Base-by-base conservation (phyloP, 2,329 filamentous ascomycete genomes). In the Sporothrix brunneoviolacea region DNA sequence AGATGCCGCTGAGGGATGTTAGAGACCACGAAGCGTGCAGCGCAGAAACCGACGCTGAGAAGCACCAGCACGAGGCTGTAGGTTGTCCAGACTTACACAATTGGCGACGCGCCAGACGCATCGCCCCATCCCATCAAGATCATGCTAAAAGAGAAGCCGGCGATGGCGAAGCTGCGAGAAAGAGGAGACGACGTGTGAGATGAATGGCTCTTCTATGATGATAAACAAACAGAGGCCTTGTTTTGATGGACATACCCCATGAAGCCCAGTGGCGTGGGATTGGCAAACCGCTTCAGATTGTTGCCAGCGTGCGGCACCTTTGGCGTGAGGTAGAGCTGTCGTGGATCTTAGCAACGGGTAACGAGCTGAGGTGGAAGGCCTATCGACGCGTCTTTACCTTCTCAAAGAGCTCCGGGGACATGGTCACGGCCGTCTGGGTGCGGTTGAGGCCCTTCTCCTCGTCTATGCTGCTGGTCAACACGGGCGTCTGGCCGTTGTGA, bases 391-490 rank as follows among this genome's bases (percentile, higher is more conserved):
- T 15, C 19, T 30, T 13, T 27, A 47, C 43, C 50, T 51, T 51
- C 18, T 51, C 43, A n/a, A 47, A 51, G 28, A 51, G 27, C 38
- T 51, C 50, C 2, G 49, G 49, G 2, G 49, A 51, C 49, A 51
- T 47, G 32, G 50, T 51, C 16, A 51, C 50, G 10, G 50, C 50
- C 12, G 50, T 51, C 32, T 47, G 50, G 32, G 50, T 42, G n/a
- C 43, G 43, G 37, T 51, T 51, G 22, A 51, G 50, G 32, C 50
- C 50, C 50, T 47, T 47, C 24, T 51, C 50, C 43, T 51, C 50
- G 19, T 51, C 50, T n/a, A n/a, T n/a, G n/a, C n/a, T n/a, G n/a
- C n/a, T n/a, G n/a, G n/a, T n/a, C 13, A 40, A 27, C 32, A 51
- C 42, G 3, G 42, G 40, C 30, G 35, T 46, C 21, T 19, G 33